Conservation (phyloP, 2,329 filamentous ascomycete species). For the Aspergillus sp. region DNA sequence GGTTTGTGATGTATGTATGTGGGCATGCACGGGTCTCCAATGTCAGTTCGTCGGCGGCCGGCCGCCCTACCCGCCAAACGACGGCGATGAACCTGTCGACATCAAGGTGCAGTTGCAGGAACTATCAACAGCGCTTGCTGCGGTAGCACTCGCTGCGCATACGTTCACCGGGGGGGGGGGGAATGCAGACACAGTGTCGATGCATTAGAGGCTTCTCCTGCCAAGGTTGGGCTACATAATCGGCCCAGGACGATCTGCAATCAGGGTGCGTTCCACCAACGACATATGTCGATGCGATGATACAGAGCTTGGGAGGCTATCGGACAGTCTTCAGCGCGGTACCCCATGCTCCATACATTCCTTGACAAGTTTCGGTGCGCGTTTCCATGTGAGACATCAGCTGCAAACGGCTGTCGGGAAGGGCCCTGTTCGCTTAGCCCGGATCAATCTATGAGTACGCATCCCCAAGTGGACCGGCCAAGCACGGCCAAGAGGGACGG, state of each 20-base stretch:
- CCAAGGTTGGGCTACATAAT: neutral
- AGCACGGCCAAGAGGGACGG: constrained; percentile 22
- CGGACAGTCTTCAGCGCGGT: too few species aligned
- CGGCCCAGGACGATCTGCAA: neutral
- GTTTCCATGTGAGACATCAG: constrained; percentile 28
- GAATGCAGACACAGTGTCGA: neutral
- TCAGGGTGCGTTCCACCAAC: neutral
- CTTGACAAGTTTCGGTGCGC: too few species aligned
- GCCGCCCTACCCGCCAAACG: constrained; percentile 8
- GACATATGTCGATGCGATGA: neutral
- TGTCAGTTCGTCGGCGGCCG: neutral
- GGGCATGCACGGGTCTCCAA: neutral
- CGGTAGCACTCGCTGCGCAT: neutral
- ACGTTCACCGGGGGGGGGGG: neutral
- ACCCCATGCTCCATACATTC: too few species aligned
- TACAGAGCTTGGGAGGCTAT: too few species aligned
- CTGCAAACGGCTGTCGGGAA: constrained; percentile 16
- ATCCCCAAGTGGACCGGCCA: constrained; percentile 17
- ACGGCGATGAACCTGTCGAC: neutral
- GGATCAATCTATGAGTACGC: constrained; percentile 11
- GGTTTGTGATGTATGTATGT: neutral
- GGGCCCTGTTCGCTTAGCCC: constrained; percentile 2
- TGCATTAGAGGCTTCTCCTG: neutral
- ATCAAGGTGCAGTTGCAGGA: constrained; percentile 1
- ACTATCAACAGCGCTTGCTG: constrained; percentile 3